Conservation (phyloP, 148 eudicot genomes). For the Cornus kousa region DNA sequence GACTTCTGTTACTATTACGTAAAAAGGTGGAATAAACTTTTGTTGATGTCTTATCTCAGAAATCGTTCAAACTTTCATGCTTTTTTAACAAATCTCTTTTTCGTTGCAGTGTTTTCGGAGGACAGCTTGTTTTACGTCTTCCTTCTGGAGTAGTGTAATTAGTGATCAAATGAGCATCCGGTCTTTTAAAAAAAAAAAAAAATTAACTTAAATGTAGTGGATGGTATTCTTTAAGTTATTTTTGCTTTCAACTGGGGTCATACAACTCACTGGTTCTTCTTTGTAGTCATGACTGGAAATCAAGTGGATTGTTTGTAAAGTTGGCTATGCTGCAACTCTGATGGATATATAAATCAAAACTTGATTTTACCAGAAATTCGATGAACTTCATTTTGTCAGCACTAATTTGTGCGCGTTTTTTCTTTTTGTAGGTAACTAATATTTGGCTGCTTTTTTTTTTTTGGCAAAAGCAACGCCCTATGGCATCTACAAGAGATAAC, state of each 20-base stretch:
- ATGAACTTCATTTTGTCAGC: neutral
- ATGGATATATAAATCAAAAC: neutral
- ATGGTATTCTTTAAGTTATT: constrained; percentile 5
- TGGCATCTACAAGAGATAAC: too few species aligned
- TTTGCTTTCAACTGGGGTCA: constrained; percentile 4
- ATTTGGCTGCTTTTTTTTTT: too few species aligned
- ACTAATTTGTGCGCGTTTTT: neutral
- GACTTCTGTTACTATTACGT: constrained; percentile 96
- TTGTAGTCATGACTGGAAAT: constrained; percentile 5
- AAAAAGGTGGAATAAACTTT: constrained; percentile 50
- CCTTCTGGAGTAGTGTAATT: constrained; percentile 88
- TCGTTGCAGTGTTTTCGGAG: constrained; percentile 77
- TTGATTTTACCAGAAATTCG: neutral
- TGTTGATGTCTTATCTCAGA: neutral
- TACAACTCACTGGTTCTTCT: neutral
- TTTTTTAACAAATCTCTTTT: neutral
- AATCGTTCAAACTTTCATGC: too few species aligned
- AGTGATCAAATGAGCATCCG: neutral
- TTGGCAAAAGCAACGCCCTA: too few species aligned
- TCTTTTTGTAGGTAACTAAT: neutral
- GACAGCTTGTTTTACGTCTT: constrained; percentile 86
- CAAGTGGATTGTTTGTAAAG: neutral
- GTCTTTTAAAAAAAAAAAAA: neutral
- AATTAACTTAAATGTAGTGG: neutral
- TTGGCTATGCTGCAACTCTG: neutral